Evolutionary conservation across 2,329 filamentous ascomycete species (phyloP).

Genomic region (Sarocladium brachiariae): DNA sequence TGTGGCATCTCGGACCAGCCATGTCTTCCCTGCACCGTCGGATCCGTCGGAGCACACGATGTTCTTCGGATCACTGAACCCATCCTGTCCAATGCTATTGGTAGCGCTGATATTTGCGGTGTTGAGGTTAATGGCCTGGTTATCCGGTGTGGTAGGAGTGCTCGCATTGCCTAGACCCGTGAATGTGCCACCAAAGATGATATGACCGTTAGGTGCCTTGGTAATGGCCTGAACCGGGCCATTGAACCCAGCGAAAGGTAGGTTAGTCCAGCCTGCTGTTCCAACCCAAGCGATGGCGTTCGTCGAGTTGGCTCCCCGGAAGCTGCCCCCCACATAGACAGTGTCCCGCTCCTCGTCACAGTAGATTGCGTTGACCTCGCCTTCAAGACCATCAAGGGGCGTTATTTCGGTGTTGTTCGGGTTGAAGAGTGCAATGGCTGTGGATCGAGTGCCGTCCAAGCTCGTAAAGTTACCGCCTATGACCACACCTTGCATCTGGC

Average conservation of each 20-base stretch:
- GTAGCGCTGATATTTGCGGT: slow-evolving; percentile 66
- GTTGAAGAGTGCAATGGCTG: slow-evolving; percentile 76
- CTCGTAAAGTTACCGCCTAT: slow-evolving; percentile 96
- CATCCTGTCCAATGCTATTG: slow-evolving; percentile 52
- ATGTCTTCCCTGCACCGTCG: slow-evolving; percentile 70
- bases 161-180: slow-evolving; percentile 79
- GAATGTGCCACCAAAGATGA: slow-evolving; percentile 89
- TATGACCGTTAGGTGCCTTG: slow-evolving; percentile 71
- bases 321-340: slow-evolving; percentile 89
- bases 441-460: slow-evolving; percentile 67
- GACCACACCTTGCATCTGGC: slow-evolving; percentile 65
- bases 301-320: slow-evolving; percentile 71
- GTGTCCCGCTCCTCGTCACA: slow-evolving; percentile 71
- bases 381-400: slow-evolving; percentile 72
- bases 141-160: slow-evolving; percentile 57
- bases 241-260: slow-evolving; percentile 93
- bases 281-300: slow-evolving; percentile 82
- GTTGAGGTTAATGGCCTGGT: slow-evolving; percentile 76
- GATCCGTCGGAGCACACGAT: slow-evolving; percentile 68
- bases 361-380: slow-evolving; percentile 72
- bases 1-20: slow-evolving; percentile 66
- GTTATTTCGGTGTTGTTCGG: slow-evolving; percentile 62
- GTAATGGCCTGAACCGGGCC: slow-evolving; percentile 82
- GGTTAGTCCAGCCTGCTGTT: slow-evolving; percentile 62
- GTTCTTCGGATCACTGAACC: slow-evolving; percentile 69